Evolutionary conservation across 352 stramenopile species (phyloP), one percentile per base, ranked within the genome.

Genomic region (Pythium sp.): DNA sequence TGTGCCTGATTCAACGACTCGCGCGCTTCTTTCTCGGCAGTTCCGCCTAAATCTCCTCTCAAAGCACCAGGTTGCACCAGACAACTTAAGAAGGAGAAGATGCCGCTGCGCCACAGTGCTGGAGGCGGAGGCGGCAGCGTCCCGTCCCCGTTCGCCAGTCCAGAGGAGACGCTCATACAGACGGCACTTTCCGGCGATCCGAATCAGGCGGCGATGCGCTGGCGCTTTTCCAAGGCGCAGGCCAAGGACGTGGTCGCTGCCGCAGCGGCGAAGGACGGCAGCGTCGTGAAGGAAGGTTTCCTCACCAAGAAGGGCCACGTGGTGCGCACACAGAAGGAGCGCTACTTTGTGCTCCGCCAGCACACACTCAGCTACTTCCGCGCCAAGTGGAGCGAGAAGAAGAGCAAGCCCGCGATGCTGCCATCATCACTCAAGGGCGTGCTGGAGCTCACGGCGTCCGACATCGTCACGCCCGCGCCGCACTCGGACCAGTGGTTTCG

Each of bases 401-500:
- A 72, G 1, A 72, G 62, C 34, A 65, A 68, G 66, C 24, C 63
- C 7, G 64, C 64, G 24, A 57, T 68, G 38, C 69, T 72, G 4
- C 69, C 72, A 53, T 67, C 73, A 22, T 49, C 79, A 34, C 68
- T 86, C 26, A 83, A 82, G 43, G 79, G 79, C 3, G 71, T 80
- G 51, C 75, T 86, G 34, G 65, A 84, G 65, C 73, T 86, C 43
- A 72, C 75, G 53, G 65, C 71, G 30, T 78, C 71, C 34, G 79
- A 86, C 70, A 72, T 87, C 32, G 70, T 92, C 67, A 77, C 80
- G 26, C 74, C 84, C 9, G 51, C 72, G 32, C 74, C 81, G 18
- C 74, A 79, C 41, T 88, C 82, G 8, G 79, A 86, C 58, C 64
- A 78, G 58, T 92, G 84, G 84, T 83, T 92, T 57, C 71, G 82